Base-by-base conservation (phyloP, 495 filamentous ascomycete species). In the Amniculicola lignicola region DNA sequence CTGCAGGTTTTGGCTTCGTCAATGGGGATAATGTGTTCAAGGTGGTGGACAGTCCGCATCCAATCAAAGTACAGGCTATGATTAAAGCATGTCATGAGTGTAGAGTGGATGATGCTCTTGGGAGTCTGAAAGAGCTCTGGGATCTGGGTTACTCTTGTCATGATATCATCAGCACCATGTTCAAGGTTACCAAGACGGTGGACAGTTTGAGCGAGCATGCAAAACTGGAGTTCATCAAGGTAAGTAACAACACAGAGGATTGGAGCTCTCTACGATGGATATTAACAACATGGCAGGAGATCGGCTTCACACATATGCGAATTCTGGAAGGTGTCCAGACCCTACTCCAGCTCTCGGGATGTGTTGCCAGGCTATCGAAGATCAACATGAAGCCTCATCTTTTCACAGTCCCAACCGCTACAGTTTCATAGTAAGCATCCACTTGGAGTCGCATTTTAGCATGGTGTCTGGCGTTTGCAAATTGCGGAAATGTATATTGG, bases 231-330 rank as follows among this genome's bases (percentile, higher is more conserved):
- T 97, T 99, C 59, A 94, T 97, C 64, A 88, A 87, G 63, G 59
- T 68, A 55, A 25, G 40, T 44, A 40, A 10, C 25, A 36, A 29
- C 22, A 40, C 7, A 43, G 2, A 10, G 37, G 6, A 9, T 9
- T 40, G 7, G 29, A 33, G n/a, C 29, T 33, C 29, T 33, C 9
- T 33, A 7, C n/a, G 7, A 33, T 7, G 9, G 29, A 7, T 40
- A 6, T 18, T 40, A 40, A 40, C 16, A 9, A 10, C 10, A 10
- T 10, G 7, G 16, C 11, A 54, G 70, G 94, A 96, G 72, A 97
- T 99, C 69, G 93, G 93, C 14, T 99, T 99, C 70, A 95, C 94
- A 14, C 93, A 99, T 66, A 99, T 99, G 93, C 88, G 94, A 62
- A 92, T 99, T 47, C 74, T 97, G 35, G 93, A 99, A 60, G 93